These are phyloP conservation scores for Petunia hybrid DNA, from an alignment of 305 asterid genomes.

Conservation along the genomic window DNA sequence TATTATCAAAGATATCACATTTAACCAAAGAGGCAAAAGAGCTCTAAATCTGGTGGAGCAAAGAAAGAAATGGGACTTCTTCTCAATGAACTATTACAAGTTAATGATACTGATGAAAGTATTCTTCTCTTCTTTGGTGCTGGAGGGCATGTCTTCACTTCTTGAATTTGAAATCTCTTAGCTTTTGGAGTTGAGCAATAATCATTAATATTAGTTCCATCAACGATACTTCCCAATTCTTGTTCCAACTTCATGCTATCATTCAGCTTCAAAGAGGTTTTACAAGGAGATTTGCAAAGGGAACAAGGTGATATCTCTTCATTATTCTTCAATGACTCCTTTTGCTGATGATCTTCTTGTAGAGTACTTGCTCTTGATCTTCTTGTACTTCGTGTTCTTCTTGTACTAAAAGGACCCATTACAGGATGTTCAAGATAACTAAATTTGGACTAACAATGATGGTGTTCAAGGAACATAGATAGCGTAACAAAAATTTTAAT, in stretches of 20 bases:
- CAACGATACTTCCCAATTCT: too few species aligned
- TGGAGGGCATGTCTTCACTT: constrained; percentile 75
- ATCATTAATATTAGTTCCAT: neutral
- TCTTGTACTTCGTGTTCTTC: constrained; percentile 43
- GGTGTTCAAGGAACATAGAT: too few species aligned
- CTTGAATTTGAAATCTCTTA: constrained; percentile 66
- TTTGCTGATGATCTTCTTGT: constrained; percentile 33
- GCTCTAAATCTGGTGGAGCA: constrained; percentile 70
- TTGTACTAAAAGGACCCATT: constrained; percentile 67
- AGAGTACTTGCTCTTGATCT: constrained; percentile 41
- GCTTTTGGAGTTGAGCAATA: constrained; percentile 71
- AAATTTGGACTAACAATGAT: too few species aligned
- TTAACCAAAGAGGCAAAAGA: constrained; percentile 55
- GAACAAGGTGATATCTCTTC: constrained; percentile 24
- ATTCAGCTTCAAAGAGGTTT: neutral
- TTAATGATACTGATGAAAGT: neutral
- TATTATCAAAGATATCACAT: too few species aligned
- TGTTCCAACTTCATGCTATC: too few species aligned
- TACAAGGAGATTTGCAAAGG: neutral
- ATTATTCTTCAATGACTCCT: constrained; percentile 1
- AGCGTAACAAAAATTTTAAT: too few species aligned
- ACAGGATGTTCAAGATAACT: neutral
- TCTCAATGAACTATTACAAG: constrained; percentile 31
- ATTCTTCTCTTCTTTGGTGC: constrained; percentile 65
- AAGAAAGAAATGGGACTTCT: constrained; percentile 56